These are phyloP conservation scores for Colletotrichum eleusines DNA, from an alignment of 2,329 filamentous ascomycete genomes.

Conservation along the genomic window DNA sequence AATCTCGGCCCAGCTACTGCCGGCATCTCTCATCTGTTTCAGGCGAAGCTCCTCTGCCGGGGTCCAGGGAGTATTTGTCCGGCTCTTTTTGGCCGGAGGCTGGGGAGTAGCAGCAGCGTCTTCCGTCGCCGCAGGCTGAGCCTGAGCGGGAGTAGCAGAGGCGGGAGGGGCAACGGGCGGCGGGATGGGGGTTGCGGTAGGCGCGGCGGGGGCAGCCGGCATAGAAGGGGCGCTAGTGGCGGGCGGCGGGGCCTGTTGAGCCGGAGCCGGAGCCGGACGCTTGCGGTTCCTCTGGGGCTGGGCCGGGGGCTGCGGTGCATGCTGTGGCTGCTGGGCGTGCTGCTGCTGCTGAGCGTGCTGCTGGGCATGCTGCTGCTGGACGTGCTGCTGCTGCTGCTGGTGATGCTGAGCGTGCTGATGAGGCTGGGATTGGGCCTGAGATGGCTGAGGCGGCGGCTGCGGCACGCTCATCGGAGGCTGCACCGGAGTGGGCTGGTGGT, in stretches of 20 bases:
- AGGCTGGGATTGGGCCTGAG: conserved; percentile 43
- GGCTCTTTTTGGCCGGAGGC: conserved; percentile 84
- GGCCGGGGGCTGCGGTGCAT: conserved; percentile 49
- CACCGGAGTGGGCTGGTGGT: conserved; percentile 55
- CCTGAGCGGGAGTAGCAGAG: conserved; percentile 48
- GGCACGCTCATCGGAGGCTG: conserved; percentile 61
- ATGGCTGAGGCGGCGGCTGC: conserved; percentile 53
- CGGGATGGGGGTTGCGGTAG: conserved; percentile 48
- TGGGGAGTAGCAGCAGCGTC: conserved; percentile 49
- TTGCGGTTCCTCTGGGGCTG: conserved; percentile 47
- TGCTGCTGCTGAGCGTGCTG: conserved; percentile 48
- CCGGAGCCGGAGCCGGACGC: conserved; percentile 53
- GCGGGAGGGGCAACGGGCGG: conserved; percentile 52
- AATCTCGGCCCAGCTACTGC: conserved; percentile 97
- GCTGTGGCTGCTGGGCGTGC: conserved; percentile 47
- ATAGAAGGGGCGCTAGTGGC: conserved; percentile 46
- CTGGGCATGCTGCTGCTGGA: conserved; percentile 46
- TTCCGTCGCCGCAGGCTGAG: conserved; percentile 48
- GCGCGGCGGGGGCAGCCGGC: conserved; percentile 51
- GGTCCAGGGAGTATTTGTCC: conserved; percentile 99
- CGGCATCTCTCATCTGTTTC: conserved; percentile 93
- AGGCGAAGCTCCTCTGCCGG: conserved; percentile 91
- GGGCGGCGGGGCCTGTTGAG: conserved; percentile 51
- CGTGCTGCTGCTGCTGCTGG: conserved; percentile 47
- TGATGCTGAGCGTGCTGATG: conserved; percentile 51